Evolutionary conservation across 1,284 basidiomycete species (phyloP).

Genomic region (Sanghuangporus baumii): DNA sequence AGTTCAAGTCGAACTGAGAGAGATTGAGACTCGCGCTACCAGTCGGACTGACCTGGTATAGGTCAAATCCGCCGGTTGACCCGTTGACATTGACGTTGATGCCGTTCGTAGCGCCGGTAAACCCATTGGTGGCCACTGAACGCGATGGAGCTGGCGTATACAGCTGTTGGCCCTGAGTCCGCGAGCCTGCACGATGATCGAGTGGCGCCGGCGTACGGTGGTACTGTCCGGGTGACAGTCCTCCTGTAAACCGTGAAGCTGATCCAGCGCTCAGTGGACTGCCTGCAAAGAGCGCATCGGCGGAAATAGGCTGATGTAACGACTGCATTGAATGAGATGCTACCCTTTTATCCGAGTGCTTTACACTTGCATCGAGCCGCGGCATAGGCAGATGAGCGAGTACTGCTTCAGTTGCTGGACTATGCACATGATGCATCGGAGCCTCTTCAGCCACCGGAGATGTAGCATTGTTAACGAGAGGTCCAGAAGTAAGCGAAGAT

Average conservation of each 20-base stretch:
- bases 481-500: not conserved
- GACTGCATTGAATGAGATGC: not conserved
- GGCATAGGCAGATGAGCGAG: conserved; percentile 14
- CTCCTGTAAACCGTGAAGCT: not conserved
- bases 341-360: not conserved
- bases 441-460: not conserved
- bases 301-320: conserved; percentile 1
- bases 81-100: not conserved
- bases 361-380: conserved; percentile 6
- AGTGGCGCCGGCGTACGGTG: not conserved
- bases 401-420: conserved; percentile 13
- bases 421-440: not conserved
- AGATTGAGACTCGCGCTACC: conserved; percentile 6
- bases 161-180: conserved; percentile 1
- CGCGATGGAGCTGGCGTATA: conserved; percentile 2
- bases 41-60: conserved; percentile 5
- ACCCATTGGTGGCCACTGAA: not conserved
- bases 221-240: conserved; percentile 3
- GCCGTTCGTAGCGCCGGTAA: not conserved
- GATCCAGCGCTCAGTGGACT: not conserved
- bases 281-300: conserved; percentile 1
- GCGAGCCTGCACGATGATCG: conserved; percentile 1
- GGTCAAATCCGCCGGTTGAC: not conserved
- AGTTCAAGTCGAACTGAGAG: conserved; percentile 18
- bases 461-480: not conserved